Evolutionary conservation across 352 stramenopile species (phyloP).

Genomic region (Globisporangium solare): DNA sequence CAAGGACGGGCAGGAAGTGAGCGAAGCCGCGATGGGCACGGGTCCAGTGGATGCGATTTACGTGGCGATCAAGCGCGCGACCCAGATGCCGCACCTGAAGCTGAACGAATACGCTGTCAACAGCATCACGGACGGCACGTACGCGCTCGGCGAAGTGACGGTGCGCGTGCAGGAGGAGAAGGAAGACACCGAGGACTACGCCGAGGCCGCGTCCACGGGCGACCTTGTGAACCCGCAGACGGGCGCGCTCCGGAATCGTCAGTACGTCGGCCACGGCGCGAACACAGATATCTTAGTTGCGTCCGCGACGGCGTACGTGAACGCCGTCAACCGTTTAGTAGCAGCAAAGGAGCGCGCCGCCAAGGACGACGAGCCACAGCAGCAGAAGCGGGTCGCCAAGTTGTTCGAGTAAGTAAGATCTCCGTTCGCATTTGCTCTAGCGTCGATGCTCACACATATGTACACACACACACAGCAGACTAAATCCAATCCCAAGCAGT

Average conservation of each 20-base stretch:
- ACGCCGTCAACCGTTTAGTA: conserved; percentile 84
- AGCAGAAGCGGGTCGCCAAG: conserved; percentile 20
- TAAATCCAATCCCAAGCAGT: too few species aligned
- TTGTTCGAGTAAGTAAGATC: conserved; percentile 19
- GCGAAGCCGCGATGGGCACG: conserved; percentile 84
- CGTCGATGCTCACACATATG: too few species aligned
- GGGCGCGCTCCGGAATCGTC: conserved; percentile 65
- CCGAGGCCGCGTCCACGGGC: conserved; percentile 24
- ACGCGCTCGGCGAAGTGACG: conserved; percentile 83
- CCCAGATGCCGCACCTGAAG: conserved; percentile 72
- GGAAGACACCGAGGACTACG: conserved; percentile 24
- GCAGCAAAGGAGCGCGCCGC: conserved; percentile 51
- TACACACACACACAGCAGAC: too few species aligned
- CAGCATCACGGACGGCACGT: conserved; percentile 85
- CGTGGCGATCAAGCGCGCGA: conserved; percentile 81
- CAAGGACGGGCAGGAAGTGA: conserved; percentile 88
- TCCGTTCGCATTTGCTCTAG: too few species aligned
- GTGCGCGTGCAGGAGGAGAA: conserved; percentile 77
- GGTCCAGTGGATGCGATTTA: conserved; percentile 87
- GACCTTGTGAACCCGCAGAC: conserved; percentile 87
- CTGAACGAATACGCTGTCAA: conserved; percentile 87
- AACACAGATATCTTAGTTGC: conserved; percentile 90
- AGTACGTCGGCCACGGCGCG: conserved; percentile 86
- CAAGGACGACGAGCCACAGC: conserved; percentile 13
- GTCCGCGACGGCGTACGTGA: conserved; percentile 85